Conservation (phyloP, 768 basidiomycete genomes). For the Suillus paluster region DNA sequence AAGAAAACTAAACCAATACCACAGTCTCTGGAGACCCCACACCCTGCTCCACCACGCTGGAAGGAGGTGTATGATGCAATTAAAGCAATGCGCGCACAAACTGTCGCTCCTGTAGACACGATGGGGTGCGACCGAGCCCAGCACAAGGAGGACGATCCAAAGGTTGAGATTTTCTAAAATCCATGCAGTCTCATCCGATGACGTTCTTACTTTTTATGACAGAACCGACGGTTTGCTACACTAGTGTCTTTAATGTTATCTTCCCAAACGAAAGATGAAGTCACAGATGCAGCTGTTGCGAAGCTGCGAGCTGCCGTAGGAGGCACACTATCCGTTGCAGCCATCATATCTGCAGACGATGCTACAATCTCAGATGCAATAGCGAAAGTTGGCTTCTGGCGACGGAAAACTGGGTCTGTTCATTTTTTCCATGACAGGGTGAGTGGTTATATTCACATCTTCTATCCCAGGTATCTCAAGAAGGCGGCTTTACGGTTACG, state of each 20-base stretch:
- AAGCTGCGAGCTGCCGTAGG: conserved; percentile 77
- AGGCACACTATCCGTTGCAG: conserved; percentile 78
- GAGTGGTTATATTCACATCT: not conserved
- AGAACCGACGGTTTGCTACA: conserved; percentile 84
- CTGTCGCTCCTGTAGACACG: conserved; percentile 87
- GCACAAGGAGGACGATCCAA: conserved; percentile 62
- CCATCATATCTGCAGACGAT: conserved; percentile 65
- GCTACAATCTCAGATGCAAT: conserved; percentile 74
- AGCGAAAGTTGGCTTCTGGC: conserved; percentile 92
- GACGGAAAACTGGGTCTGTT: conserved; percentile 79
- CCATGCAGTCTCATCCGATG: not conserved
- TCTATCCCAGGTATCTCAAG: conserved; percentile 64
- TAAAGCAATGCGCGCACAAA: conserved; percentile 71
- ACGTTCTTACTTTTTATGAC: conserved; percentile 8
- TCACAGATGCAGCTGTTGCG: conserved; percentile 77
- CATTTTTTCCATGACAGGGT: not conserved
- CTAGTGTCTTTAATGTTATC: conserved; percentile 95
- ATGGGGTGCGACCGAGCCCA: conserved; percentile 87
- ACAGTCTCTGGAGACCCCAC: conserved; percentile 58
- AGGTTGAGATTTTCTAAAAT: conserved; percentile 46
- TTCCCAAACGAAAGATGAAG: conserved; percentile 93
- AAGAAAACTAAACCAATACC: conserved; percentile 62
- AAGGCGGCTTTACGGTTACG: conserved; percentile 69
- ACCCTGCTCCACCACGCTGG: conserved; percentile 73
- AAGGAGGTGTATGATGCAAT: conserved; percentile 71